Evolutionary conservation across 305 asterid genomes (phyloP).

Genomic region (Solanum hybrid): DNA sequence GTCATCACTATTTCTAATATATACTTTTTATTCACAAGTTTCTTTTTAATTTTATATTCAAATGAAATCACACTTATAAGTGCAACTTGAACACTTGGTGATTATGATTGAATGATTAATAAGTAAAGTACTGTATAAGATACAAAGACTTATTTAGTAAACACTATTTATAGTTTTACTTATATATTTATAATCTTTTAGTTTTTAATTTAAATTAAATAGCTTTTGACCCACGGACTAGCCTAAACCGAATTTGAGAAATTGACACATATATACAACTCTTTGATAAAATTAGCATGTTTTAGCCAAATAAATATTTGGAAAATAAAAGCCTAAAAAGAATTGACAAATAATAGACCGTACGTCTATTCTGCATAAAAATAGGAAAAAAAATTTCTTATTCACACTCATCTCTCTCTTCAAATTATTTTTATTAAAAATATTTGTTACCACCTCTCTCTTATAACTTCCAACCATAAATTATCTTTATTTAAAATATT

Average conservation of each 20-base stretch:
- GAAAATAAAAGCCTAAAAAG: no score
- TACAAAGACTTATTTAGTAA: not conserved
- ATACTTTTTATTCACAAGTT: not conserved
- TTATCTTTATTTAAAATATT: no score
- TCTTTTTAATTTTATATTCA: not conserved
- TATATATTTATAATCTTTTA: not conserved
- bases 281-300: not conserved
- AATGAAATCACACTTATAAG: not conserved
- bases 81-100: not conserved
- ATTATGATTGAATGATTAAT: not conserved
- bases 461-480: no score
- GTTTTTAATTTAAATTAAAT: not conserved
- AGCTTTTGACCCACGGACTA: not conserved
- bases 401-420: no score
- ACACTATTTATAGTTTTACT: not conserved
- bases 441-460: no score
- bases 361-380: no score
- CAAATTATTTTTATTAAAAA: no score
- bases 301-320: no score
- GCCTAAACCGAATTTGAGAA: not conserved
- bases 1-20: not conserved
- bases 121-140: not conserved
- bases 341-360: no score
- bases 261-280: not conserved
- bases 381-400: no score